A percentile compares a stretch with the other conserved stretches of the same genome.
Conservation (phyloP, 345 rosid species). For the Pseudoturritis turrita region DNA sequence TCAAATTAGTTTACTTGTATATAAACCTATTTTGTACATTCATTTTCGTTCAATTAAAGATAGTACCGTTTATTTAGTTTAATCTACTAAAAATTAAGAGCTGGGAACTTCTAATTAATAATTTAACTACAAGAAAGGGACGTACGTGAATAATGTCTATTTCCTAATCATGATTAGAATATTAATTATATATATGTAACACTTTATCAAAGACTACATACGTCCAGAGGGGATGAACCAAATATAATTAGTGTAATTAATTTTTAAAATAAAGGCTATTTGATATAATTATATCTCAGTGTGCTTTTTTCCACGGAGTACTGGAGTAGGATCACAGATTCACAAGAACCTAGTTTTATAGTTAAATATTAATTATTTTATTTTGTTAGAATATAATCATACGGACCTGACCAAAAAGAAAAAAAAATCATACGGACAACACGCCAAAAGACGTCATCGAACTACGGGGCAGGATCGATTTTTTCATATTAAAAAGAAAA, state of each 20-base stretch:
- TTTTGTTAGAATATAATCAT: background rate
- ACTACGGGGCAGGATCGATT: background rate
- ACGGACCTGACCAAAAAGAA: too few relatives aligned
- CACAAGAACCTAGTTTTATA: background rate
- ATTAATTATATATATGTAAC: background rate
- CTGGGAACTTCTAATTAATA: background rate
- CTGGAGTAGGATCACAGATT: slow-evolving; percentile 1
- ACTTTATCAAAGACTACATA: background rate
- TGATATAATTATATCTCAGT: background rate
- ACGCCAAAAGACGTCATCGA: background rate
- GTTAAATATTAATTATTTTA: background rate
- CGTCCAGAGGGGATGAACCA: slow-evolving; percentile 13
- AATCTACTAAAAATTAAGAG: too few relatives aligned
- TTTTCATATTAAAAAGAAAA: background rate
- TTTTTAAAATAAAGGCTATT: background rate
- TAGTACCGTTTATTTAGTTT: too few relatives aligned
- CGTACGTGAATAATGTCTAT: slow-evolving; percentile 10
- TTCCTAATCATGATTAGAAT: slow-evolving; percentile 5
- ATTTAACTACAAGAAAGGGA: slow-evolving; percentile 11
- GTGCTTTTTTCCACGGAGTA: background rate
- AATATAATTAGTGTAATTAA: background rate
- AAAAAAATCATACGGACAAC: background rate
- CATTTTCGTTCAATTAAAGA: too few relatives aligned
- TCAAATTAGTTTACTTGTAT: too few relatives aligned
- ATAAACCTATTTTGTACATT: too few relatives aligned